These are phyloP conservation scores for Prillingera fragicola DNA, from an alignment of 1,284 basidiomycete species.

Conservation along the genomic window DNA sequence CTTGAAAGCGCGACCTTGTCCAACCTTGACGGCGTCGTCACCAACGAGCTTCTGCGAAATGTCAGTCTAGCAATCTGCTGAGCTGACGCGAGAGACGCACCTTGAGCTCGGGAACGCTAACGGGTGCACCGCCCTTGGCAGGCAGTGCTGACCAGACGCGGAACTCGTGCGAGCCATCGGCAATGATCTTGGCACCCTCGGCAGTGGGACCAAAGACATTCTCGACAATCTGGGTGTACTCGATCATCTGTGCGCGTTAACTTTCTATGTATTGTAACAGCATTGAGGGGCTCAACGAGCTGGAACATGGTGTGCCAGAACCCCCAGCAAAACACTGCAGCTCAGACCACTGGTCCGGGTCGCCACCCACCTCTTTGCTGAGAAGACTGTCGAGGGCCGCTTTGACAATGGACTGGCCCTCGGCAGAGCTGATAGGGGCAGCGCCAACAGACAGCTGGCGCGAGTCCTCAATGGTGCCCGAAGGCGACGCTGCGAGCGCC, in stretches of 20 bases:
- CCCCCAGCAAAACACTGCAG: background rate
- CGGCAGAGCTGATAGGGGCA: slow-evolving; percentile 46
- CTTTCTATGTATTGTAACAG: background rate
- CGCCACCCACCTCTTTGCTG: slow-evolving; percentile 68
- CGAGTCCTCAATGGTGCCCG: slow-evolving; percentile 65
- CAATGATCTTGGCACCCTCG: slow-evolving; percentile 74
- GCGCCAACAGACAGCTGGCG: slow-evolving; percentile 60
- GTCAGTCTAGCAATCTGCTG: background rate
- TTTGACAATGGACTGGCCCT: slow-evolving; percentile 72
- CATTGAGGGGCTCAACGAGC: too few relatives aligned
- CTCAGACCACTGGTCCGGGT: slow-evolving; percentile 17
- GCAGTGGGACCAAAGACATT: slow-evolving; percentile 66
- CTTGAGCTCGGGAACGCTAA: slow-evolving; percentile 62
- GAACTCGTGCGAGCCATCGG: slow-evolving; percentile 86
- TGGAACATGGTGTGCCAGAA: too few relatives aligned
- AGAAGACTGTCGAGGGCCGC: slow-evolving; percentile 81
- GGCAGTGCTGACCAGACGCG: slow-evolving; percentile 83
- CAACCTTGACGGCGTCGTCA: slow-evolving; percentile 75
- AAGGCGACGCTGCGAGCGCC: slow-evolving; percentile 55
- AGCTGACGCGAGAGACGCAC: slow-evolving; percentile 21
- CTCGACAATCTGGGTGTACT: slow-evolving; percentile 71
- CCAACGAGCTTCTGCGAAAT: slow-evolving; percentile 61
- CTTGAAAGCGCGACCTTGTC: slow-evolving; percentile 94
- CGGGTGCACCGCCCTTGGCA: slow-evolving; percentile 60
- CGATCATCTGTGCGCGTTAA: slow-evolving; percentile 65